Evolutionary conservation across 192 early-diverging fungal genomes (phyloP), one percentile per base, ranked within the genome.

Genomic region (Phlyctochytrium arcticum): DNA sequence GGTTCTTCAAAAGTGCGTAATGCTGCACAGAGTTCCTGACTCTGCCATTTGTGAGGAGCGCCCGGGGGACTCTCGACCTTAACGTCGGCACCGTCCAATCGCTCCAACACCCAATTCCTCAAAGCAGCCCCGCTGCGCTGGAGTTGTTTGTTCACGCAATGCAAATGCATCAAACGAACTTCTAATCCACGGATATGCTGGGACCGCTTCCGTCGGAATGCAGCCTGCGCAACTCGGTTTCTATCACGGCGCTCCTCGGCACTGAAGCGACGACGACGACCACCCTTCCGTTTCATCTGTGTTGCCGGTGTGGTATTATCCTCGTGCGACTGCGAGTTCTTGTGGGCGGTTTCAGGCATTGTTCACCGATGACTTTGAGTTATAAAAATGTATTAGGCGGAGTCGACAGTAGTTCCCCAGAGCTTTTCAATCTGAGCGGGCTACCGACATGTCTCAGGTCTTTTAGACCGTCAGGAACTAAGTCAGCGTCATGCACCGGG

Each of bases 171-270:
- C 12, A 44, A 12, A 44, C 15, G 12, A 0, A n/a, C 39, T 19
- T 44, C 39, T n/a, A 44, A 19, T 2, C 21, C 39, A 44, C 39
- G 39, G 39, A 44, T 12, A 44, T 44, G 39, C 21, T 44, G 39
- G 12, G 50, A 53, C 3, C 27, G 19, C 26, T 53, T 53, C n/a
- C 21, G 21, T 15, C 50, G 50, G 50, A 53, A 53, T 1, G 50
- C 50, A 15, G 50, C 50, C 26, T 53, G 50, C 26, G 50, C 50
- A 53, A 53, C n/a, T 26, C 50, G 17, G 50, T 53, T 53, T 15
- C 50, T 12, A 23, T 53, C 50, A 15, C 27, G 19, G 10, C 50
- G 19, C 2, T 53, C 21, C 26, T 53, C 50, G 17, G 12, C 50
- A 15, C 15, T 53, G 27, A 21, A 53, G 2, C 12, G 27, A 26